phyloP scores from a whole-genome alignment of 805 yeast genomes.

The Tetrapisispora nanseiensis region DNA sequence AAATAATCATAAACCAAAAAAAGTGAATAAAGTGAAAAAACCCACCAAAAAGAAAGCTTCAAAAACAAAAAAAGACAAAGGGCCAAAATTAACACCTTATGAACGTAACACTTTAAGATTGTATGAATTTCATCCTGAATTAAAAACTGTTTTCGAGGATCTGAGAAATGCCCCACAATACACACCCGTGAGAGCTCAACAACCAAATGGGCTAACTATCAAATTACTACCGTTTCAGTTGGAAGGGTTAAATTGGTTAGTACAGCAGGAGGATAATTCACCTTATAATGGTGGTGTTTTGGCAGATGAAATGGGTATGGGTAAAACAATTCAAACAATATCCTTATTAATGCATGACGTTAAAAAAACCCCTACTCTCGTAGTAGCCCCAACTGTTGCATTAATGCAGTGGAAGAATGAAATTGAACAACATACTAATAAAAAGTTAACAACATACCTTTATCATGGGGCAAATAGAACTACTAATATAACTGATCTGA shows the following conservation, averaged over 20 bases:
- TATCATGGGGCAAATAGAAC: conserved; percentile 84
- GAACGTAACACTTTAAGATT: conserved; percentile 60
- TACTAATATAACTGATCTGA: conserved; percentile 43
- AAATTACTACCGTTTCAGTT: conserved; percentile 78
- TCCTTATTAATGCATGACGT: conserved; percentile 69
- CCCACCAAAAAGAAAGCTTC: conserved; percentile 6
- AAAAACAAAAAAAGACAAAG: conserved; percentile 19
- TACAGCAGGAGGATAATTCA: conserved; percentile 62
- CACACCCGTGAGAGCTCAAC: conserved; percentile 47
- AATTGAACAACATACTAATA: conserved; percentile 75
- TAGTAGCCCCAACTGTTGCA: conserved; percentile 98
- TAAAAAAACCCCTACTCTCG: conserved; percentile 64
- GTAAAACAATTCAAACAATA: conserved; percentile 94
- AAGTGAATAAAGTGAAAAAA: conserved; percentile 10
- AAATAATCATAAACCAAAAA: conserved; percentile 10
- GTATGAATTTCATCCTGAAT: conserved; percentile 68
- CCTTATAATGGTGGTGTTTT: conserved; percentile 80
- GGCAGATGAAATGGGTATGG: conserved; percentile 99
- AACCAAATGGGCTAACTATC: conserved; percentile 71
- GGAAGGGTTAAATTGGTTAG: conserved; percentile 88
- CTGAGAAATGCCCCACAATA: conserved; percentile 41
- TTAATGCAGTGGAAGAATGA: conserved; percentile 96
- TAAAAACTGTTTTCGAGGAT: conserved; percentile 60
- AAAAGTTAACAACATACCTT: conserved; percentile 53
- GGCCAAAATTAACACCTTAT: conserved; percentile 54